These are phyloP conservation scores for Candida suzukii DNA, from an alignment of 805 yeast species.

Conservation along the genomic window DNA sequence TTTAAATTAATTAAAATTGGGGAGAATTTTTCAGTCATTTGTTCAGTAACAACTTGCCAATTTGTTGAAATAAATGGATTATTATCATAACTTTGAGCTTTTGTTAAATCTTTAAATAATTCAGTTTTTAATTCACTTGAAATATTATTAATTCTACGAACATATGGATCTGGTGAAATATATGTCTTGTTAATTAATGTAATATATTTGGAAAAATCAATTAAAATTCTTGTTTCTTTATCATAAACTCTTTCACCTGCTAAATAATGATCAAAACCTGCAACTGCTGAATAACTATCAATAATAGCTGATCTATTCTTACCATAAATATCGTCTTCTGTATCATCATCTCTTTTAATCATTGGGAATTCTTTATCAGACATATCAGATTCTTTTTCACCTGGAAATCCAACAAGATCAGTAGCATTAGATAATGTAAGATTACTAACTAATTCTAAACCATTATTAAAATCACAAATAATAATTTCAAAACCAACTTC, in stretches of 20 bases:
- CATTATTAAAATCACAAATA: constrained; percentile 52
- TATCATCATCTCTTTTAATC: background rate
- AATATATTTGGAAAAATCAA: constrained; percentile 47
- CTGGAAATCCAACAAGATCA: constrained; percentile 33
- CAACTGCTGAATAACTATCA: constrained; percentile 23
- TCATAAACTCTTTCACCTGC: constrained; percentile 41
- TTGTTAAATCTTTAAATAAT: constrained; percentile 26
- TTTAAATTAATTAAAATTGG: constrained; percentile 40
- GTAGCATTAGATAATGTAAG: constrained; percentile 31
- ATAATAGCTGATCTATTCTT: constrained; percentile 14
- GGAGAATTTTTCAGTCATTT: constrained; percentile 44
- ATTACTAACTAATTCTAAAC: constrained; percentile 37
- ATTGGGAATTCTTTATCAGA: background rate
- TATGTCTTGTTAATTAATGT: constrained; percentile 48
- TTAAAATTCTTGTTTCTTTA: constrained; percentile 39
- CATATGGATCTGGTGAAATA: constrained; percentile 41
- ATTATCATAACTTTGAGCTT: constrained; percentile 15
- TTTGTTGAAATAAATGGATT: constrained; percentile 37
- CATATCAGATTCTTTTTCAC: constrained; percentile 6
- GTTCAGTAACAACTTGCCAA: constrained; percentile 49
- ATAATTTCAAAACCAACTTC: constrained; percentile 60
- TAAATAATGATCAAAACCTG: constrained; percentile 36
- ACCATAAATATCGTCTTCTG: background rate
- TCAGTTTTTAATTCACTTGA: constrained; percentile 26
- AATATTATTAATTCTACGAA: constrained; percentile 29